phyloP scores from a whole-genome alignment of 768 basidiomycete species.

The Phylloporus scabripes region DNA sequence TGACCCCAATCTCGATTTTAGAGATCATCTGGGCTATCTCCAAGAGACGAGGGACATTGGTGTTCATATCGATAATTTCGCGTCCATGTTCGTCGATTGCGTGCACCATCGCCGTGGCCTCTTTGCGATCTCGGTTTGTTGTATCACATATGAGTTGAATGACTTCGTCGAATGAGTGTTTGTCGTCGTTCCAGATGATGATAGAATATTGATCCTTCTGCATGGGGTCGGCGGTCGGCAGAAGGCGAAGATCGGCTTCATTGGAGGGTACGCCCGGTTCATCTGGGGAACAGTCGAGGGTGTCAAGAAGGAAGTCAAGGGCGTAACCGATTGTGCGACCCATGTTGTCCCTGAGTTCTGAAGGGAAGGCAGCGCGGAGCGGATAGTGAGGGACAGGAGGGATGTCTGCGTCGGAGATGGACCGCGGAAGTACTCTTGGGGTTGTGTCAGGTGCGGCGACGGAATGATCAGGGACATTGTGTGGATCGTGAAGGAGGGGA shows the following conservation, averaged over 20 bases:
- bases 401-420: conserved; percentile 42
- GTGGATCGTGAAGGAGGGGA: conserved; percentile 41
- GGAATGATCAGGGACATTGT: conserved; percentile 8
- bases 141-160: conserved; percentile 62
- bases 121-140: conserved; percentile 46
- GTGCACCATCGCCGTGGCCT: conserved; percentile 51
- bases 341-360: conserved; percentile 71
- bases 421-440: conserved; percentile 37
- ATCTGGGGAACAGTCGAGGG: conserved; percentile 76
- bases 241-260: conserved; percentile 65
- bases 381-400: conserved; percentile 60
- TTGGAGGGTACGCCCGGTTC: conserved; percentile 62
- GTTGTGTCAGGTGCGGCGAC: conserved; percentile 31
- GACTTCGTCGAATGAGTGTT: conserved; percentile 89
- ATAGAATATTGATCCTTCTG: conserved; percentile 76
- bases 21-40: conserved; percentile 74
- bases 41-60: conserved; percentile 47
- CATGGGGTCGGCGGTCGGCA: conserved; percentile 74
- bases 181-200: conserved; percentile 95
- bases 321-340: conserved; percentile 67
- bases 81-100: conserved; percentile 76
- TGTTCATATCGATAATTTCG: conserved; percentile 75
- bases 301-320: conserved; percentile 79
- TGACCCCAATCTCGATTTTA: conserved; percentile 89
- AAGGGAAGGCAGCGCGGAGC: conserved; percentile 49